Conservation (phyloP, 2,329 filamentous ascomycete genomes). For the Zalaria obscura region DNA sequence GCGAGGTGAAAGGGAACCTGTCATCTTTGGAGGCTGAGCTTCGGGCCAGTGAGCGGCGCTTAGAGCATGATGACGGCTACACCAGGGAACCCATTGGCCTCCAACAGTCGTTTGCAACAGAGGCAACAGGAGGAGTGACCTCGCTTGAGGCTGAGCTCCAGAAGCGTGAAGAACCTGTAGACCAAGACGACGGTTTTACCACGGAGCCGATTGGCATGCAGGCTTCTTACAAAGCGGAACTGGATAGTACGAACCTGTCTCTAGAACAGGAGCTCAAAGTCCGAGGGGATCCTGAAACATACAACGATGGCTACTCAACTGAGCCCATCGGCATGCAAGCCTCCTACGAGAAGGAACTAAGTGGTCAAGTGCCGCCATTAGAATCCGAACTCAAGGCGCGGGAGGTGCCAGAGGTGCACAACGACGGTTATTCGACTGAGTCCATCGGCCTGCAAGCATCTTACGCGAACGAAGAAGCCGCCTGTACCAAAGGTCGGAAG, state of each 20-base stretch:
- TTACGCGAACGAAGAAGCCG: constrained; percentile 3
- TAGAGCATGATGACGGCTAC: constrained; percentile 4
- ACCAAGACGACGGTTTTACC: constrained; percentile 1
- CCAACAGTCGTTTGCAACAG: constrained; percentile 7
- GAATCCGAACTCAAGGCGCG: constrained; percentile 2
- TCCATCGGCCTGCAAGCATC: constrained; percentile 2
- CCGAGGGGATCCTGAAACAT: background rate
- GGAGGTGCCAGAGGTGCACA: background rate
- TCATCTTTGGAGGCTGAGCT: constrained; percentile 4
- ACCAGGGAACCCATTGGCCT: constrained; percentile 7
- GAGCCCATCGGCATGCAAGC: constrained; percentile 4
- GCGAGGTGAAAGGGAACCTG: constrained; percentile 4
- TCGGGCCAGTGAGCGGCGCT: background rate
- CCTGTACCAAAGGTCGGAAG: background rate
- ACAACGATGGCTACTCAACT: constrained; percentile 4
- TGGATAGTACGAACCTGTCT: background rate
- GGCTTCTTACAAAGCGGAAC: constrained; percentile 8
- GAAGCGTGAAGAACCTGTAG: constrained; percentile 8
- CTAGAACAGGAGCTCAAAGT: constrained; percentile 7
- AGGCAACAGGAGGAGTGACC: background rate
- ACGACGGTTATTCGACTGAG: constrained; percentile 1
- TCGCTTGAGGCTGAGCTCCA: constrained; percentile 3
- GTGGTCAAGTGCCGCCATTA: background rate
- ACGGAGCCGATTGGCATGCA: constrained; percentile 4
- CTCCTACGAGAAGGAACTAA: background rate